Evolutionary conservation across 768 basidiomycete genomes (phyloP), one percentile per base, ranked within the genome.

Genomic region (Serendipita sp.): DNA sequence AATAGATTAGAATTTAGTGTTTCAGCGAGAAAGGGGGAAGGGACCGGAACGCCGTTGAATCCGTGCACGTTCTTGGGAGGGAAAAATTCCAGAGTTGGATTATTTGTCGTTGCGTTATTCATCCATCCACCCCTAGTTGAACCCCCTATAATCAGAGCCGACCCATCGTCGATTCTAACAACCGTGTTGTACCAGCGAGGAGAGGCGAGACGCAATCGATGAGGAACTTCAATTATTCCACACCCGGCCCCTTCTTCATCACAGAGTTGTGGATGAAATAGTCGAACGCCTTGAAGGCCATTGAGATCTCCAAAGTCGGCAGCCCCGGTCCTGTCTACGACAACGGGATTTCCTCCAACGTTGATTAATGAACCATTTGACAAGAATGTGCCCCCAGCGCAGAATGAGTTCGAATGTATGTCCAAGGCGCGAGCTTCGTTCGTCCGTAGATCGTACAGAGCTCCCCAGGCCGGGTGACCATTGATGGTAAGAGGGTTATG

Each of bases 91-190:
- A 88, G 73, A 0, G 87, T 89, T 2, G 89, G 88, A 70, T 90
- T 90, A 75, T 89, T 88, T 66, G 82, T 81, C 2, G 87, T 88
- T 30, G 76, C 79, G 65, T 90, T 91, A 71, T 90, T 90, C 67
- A 89, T 89, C 88, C 88, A 91, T 8, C 88, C 89, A 5, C 89
- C 89, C 71, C 83, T 86, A 68, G 79, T 83, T 5, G 88, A 86
- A 15, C 89, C 89, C 0, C 89, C 89, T 47, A 91, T 79, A 51
- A 91, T 86, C 81, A 89, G 86, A 0, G 81, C 85, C 68, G 87
- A 88, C n/a, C 89, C 89, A 67, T 89, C 89, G 3, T 76, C 73
- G 66, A 90, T 77, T 48, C 87, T 80, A 52, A 88, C 66, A 2
- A 81, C 83, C 0, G 88, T 87, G 65, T 80, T 83, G 73, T 91